A percentile compares a stretch with the other conserved stretches of the same genome.
Conservation (phyloP, 2,329 filamentous ascomycete species). For the Rugonectria rugulosa region DNA sequence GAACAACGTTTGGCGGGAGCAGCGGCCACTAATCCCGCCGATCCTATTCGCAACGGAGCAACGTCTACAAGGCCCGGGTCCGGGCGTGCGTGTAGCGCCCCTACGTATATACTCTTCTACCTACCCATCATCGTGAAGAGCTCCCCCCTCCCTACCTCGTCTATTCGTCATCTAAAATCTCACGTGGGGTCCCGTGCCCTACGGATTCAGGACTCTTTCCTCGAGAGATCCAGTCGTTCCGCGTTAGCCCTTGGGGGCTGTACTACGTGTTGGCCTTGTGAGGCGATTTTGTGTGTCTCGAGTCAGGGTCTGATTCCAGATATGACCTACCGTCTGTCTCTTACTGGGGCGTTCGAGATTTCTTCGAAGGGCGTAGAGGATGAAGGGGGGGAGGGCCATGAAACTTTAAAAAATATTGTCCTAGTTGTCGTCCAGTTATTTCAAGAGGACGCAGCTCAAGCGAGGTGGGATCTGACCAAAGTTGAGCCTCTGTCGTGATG, state of each 20-base stretch:
- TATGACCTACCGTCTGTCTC: neutral
- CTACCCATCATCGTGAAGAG: too few species aligned
- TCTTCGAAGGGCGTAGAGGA: neutral
- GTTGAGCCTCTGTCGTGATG: neutral
- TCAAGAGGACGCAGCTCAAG: neutral
- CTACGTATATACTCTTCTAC: too few species aligned
- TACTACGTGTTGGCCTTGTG: neutral
- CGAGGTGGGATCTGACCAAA: neutral
- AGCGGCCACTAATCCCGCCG: neutral
- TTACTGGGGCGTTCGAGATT: too few species aligned
- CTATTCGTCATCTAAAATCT: conserved; percentile 21
- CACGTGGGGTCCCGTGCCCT: conserved; percentile 13
- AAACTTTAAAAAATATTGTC: conserved; percentile 2
- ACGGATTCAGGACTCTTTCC: neutral
- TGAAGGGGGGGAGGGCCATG: neutral
- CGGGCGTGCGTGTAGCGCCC: too few species aligned
- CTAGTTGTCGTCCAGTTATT: neutral
- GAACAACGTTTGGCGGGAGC: too few species aligned
- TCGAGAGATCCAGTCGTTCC: neutral
- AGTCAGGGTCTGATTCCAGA: conserved; percentile 6
- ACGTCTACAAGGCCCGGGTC: too few species aligned
- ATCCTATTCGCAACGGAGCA: neutral
- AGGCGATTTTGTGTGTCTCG: neutral
- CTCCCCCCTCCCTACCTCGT: neutral
- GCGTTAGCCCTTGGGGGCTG: conserved; percentile 11